These are phyloP conservation scores for Sungouiozyma intestinalis DNA, from an alignment of 805 yeast species.

Conservation along the genomic window DNA sequence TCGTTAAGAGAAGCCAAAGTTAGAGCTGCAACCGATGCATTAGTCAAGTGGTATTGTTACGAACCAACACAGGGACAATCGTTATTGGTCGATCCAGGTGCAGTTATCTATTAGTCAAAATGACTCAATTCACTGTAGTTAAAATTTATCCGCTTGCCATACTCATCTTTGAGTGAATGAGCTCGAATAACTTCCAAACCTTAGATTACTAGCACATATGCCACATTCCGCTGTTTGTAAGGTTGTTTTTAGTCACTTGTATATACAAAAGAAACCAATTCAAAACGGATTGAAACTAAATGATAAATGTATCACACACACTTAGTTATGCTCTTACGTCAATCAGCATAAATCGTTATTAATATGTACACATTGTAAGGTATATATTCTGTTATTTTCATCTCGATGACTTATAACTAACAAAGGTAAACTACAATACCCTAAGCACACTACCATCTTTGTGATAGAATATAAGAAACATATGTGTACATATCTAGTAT, in stretches of 20 bases:
- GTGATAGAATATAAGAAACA: too few species aligned
- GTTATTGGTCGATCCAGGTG: constrained; percentile 43
- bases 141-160: neutral
- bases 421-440: too few species aligned
- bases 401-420: too few species aligned
- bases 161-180: too few species aligned
- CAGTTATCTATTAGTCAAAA: constrained; percentile 31
- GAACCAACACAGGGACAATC: constrained; percentile 52
- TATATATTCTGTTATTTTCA: too few species aligned
- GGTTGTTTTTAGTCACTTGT: neutral
- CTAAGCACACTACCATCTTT: too few species aligned
- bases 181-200: too few species aligned
- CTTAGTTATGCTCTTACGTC: too few species aligned
- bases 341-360: neutral
- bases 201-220: too few species aligned
- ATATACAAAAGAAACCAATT: constrained; percentile 1
- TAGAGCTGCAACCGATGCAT: constrained; percentile 82
- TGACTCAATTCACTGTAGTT: neutral
- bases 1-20: constrained; percentile 85
- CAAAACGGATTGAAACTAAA: too few species aligned
- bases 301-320: too few species aligned
- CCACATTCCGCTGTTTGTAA: neutral
- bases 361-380: neutral
- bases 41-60: constrained; percentile 87
- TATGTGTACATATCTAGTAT: too few species aligned